Percentiles rank a stretch among this genome's conserved stretches.
Evolutionary conservation across 495 filamentous ascomycete species (phyloP).

Genomic region (Filosporella fistucella): DNA sequence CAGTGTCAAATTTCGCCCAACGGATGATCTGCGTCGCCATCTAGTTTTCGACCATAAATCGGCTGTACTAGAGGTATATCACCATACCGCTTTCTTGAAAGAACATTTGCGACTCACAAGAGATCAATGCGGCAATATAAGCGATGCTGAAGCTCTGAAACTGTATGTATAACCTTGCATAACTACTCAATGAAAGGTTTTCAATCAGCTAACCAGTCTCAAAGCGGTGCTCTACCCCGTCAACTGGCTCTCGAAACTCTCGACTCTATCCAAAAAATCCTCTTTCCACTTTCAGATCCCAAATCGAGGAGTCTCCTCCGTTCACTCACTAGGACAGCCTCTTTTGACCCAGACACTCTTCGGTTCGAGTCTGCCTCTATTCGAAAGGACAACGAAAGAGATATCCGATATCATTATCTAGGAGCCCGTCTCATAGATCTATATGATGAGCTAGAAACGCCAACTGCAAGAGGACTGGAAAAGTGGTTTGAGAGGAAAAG

Average conservation of each 20-base stretch:
- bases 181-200: not conserved
- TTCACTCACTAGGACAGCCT: slow-evolving; percentile 21
- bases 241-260: slow-evolving; percentile 30
- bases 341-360: slow-evolving; percentile 29
- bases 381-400: slow-evolving; percentile 26
- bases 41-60: slow-evolving; percentile 26
- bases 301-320: slow-evolving; percentile 26
- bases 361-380: slow-evolving; percentile 27
- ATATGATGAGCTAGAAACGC: slow-evolving; percentile 32
- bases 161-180: slow-evolving; percentile 8
- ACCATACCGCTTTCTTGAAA: slow-evolving; percentile 30
- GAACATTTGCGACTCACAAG: slow-evolving; percentile 28
- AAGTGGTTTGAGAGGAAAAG: slow-evolving; percentile 33
- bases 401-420: slow-evolving; percentile 22
- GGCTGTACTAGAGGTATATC: slow-evolving; percentile 28
- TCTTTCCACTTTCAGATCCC: slow-evolving; percentile 32
- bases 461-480: slow-evolving; percentile 29
- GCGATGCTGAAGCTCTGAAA: not conserved
- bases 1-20: slow-evolving; percentile 26
- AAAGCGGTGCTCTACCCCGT: slow-evolving; percentile 25
- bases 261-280: slow-evolving; percentile 31
- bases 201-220: not conserved
- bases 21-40: slow-evolving; percentile 29
- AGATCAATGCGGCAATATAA: slow-evolving; percentile 11
- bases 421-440: not conserved